Evolutionary conservation across 2,329 filamentous ascomycete species (phyloP).

Genomic region (Xylaria sp.): DNA sequence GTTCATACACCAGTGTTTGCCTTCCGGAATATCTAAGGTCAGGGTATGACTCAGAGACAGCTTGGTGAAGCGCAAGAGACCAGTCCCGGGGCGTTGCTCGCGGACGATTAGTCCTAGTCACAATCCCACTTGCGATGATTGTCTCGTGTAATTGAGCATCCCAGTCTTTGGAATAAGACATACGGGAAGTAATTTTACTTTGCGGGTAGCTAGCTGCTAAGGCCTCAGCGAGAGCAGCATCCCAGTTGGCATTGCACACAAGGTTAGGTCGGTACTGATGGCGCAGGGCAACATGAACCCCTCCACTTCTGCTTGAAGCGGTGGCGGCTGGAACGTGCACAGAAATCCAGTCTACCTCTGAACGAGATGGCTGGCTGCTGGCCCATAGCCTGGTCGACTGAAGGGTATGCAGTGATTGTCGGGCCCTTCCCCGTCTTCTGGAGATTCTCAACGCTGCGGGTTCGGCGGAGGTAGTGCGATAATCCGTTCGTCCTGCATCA

Average conservation of each 20-base stretch:
- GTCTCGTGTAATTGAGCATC: constrained; percentile 33
- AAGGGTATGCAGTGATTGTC: constrained; percentile 33
- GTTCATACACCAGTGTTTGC: constrained; percentile 31
- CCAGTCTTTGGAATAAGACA: constrained; percentile 35
- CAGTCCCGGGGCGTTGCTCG: constrained; percentile 40
- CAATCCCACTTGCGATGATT: constrained; percentile 31
- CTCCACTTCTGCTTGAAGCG: too few species aligned
- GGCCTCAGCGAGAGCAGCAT: too few species aligned
- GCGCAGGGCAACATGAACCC: too few species aligned
- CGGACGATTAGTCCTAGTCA: constrained; percentile 28
- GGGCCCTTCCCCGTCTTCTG: constrained; percentile 42
- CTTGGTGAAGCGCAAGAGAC: constrained; percentile 47
- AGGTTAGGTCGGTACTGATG: too few species aligned
- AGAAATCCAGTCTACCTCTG: constrained; percentile 39
- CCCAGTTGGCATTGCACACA: too few species aligned
- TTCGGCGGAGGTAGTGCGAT: constrained; percentile 42
- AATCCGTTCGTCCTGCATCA: constrained; percentile 40
- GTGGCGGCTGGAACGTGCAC: constrained; percentile 34
- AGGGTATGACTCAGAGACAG: constrained; percentile 43
- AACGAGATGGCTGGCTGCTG: constrained; percentile 15
- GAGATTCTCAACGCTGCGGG: constrained; percentile 44
- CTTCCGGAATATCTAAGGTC: constrained; percentile 31
- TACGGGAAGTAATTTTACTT: constrained; percentile 27
- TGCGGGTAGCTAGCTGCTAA: constrained; percentile 39
- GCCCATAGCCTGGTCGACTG: constrained; percentile 37